Evolutionary conservation across 352 stramenopile species (phyloP).

Genomic region (Thalassiosira hispida): DNA sequence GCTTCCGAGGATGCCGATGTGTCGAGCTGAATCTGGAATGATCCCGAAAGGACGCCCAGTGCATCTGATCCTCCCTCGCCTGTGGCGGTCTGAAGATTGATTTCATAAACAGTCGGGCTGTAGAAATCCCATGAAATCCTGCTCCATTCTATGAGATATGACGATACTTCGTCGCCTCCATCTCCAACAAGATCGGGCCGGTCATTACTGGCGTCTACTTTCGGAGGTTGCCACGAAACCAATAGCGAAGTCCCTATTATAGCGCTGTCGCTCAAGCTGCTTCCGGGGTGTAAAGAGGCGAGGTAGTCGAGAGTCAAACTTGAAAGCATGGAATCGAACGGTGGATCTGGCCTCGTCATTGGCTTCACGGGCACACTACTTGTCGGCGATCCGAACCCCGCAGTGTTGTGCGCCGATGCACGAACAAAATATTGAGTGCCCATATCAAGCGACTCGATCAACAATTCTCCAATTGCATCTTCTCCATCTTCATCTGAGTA

Average conservation of each 20-base stretch:
- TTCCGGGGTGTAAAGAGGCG: slow-evolving; percentile 15
- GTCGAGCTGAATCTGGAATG: slow-evolving; percentile 53
- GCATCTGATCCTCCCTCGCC: slow-evolving; percentile 35
- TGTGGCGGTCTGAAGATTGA: slow-evolving; percentile 42
- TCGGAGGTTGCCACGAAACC: slow-evolving; percentile 85
- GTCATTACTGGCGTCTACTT: slow-evolving; percentile 71
- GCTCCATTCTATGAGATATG: slow-evolving; percentile 94
- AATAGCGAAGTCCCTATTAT: slow-evolving; percentile 86
- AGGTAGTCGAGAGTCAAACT: slow-evolving; percentile 49
- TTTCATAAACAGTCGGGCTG: slow-evolving; percentile 52
- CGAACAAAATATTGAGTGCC: slow-evolving; percentile 90
- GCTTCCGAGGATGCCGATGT: slow-evolving; percentile 42
- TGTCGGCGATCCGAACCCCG: slow-evolving; percentile 88
- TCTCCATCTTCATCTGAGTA: slow-evolving; percentile 50
- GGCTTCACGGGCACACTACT: slow-evolving; percentile 86
- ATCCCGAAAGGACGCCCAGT: slow-evolving; percentile 41
- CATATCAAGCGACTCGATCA: slow-evolving; percentile 88
- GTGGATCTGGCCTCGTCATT: slow-evolving; percentile 89
- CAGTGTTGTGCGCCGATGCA: slow-evolving; percentile 90
- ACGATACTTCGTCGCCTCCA: slow-evolving; percentile 87
- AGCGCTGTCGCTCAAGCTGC: slow-evolving; percentile 36
- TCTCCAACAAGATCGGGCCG: slow-evolving; percentile 85
- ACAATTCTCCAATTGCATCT: slow-evolving; percentile 69
- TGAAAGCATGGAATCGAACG: slow-evolving; percentile 82
- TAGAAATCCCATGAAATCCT: slow-evolving; percentile 84